Evolutionary conservation across 2,329 filamentous ascomycete genomes (phyloP).

Genomic region (Berkeleyomyces rouxiae): DNA sequence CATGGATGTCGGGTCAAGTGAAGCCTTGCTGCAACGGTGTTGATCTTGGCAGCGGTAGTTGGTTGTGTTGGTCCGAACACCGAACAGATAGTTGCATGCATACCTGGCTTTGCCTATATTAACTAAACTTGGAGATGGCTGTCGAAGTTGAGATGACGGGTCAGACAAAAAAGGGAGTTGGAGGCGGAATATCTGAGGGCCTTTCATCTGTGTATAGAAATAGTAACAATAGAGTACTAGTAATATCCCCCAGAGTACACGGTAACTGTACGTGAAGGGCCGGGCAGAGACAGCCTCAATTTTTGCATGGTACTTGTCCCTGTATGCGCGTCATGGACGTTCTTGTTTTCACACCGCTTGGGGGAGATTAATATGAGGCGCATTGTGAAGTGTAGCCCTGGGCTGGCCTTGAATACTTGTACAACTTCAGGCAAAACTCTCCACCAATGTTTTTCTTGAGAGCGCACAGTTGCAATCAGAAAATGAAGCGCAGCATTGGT

Average conservation of each 20-base stretch:
- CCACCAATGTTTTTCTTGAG: background rate
- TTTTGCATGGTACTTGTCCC: background rate
- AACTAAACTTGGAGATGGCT: no score
- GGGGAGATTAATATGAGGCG: background rate
- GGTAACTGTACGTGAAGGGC: no score
- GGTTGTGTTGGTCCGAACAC: background rate
- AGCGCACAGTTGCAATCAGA: background rate
- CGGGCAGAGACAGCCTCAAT: background rate
- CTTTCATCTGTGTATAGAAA: no score
- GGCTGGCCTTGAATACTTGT: background rate
- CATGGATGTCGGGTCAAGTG: background rate
- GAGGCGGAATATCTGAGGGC: no score
- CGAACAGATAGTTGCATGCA: no score
- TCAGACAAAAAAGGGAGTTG: no score
- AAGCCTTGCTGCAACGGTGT: background rate
- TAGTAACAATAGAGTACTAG: no score
- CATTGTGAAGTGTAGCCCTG: background rate
- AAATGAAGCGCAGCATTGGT: no score
- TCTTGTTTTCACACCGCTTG: background rate
- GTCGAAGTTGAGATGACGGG: no score
- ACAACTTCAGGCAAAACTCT: background rate
- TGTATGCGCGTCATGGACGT: background rate
- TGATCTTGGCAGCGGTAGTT: background rate
- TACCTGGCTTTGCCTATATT: no score
- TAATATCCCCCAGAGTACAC: no score